Conservation (phyloP, 106 monocot genomes). For the Hemerocallis citrina region DNA sequence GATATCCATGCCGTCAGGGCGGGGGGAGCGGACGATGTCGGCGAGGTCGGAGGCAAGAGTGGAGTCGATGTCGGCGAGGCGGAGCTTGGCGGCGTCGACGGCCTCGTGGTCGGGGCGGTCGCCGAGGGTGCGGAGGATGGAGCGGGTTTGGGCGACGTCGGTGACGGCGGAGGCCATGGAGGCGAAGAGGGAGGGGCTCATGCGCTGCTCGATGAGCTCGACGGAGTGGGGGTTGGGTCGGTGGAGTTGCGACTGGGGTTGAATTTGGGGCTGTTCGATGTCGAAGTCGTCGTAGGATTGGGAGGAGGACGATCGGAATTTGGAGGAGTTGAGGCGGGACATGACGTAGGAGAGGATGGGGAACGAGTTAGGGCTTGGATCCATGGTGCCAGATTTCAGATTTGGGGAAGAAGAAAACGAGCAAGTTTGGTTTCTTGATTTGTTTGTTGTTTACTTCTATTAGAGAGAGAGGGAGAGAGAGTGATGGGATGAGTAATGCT, state of each 20-base stretch:
- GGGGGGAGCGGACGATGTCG: constrained; percentile 7
- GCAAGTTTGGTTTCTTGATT: no score
- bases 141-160: constrained; percentile 38
- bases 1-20: neutral
- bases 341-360: constrained; percentile 92
- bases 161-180: constrained; percentile 41
- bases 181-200: constrained; percentile 27
- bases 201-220: constrained; percentile 53
- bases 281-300: constrained; percentile 17
- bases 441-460: no score
- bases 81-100: constrained; percentile 35
- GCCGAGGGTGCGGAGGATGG: constrained; percentile 35
- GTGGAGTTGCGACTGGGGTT: neutral
- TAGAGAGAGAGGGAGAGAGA: no score
- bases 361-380: constrained; percentile 66
- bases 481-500: no score
- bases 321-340: constrained; percentile 39
- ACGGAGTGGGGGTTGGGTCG: neutral
- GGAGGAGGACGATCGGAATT: constrained; percentile 1
- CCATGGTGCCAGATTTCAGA: no score
- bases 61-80: constrained; percentile 20
- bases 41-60: constrained; percentile 10
- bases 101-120: constrained; percentile 50
- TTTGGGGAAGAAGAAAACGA: no score
- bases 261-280: constrained; percentile 50